phyloP scores from a whole-genome alignment of 495 filamentous ascomycete species.

The Penicillium coprophilum region DNA sequence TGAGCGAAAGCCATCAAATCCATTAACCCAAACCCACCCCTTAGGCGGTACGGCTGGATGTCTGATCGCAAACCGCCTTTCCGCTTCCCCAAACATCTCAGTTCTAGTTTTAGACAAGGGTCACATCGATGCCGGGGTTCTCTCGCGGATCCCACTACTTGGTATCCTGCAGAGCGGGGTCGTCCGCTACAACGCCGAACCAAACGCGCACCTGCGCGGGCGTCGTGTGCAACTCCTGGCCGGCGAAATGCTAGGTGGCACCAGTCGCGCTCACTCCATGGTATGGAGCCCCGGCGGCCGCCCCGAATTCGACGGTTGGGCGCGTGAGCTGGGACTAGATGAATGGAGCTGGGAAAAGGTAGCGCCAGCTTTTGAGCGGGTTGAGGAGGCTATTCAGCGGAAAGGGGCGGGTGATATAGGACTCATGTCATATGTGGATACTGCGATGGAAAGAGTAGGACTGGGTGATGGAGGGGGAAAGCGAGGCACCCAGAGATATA shows the following conservation, averaged over 20 bases:
- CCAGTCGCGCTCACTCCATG: neutral
- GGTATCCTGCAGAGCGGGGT: neutral
- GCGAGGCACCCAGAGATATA: conserved; percentile 4
- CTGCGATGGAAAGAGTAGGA: neutral
- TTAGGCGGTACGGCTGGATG: conserved; percentile 2
- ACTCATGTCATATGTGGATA: neutral
- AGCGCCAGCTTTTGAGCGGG: neutral
- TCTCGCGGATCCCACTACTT: conserved; percentile 1
- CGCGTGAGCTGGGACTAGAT: neutral
- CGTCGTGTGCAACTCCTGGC: neutral
- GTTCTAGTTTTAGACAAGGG: conserved; percentile 3
- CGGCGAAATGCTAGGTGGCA: conserved; percentile 2
- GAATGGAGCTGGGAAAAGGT: conserved; percentile 4
- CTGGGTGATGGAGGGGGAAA: neutral
- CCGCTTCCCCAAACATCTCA: neutral
- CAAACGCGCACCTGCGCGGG: neutral
- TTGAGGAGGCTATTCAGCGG: neutral
- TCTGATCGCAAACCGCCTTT: neutral
- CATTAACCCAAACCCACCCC: neutral
- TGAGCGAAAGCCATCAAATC: neutral
- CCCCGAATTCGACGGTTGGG: conserved; percentile 2
- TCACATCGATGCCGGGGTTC: neutral
- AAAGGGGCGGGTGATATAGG: neutral
- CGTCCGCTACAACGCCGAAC: neutral
- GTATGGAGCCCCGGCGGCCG: conserved; percentile 2